These are phyloP conservation scores for Sporothrix luriei DNA, from an alignment of 2,329 filamentous ascomycete genomes.

Conservation along the genomic window DNA sequence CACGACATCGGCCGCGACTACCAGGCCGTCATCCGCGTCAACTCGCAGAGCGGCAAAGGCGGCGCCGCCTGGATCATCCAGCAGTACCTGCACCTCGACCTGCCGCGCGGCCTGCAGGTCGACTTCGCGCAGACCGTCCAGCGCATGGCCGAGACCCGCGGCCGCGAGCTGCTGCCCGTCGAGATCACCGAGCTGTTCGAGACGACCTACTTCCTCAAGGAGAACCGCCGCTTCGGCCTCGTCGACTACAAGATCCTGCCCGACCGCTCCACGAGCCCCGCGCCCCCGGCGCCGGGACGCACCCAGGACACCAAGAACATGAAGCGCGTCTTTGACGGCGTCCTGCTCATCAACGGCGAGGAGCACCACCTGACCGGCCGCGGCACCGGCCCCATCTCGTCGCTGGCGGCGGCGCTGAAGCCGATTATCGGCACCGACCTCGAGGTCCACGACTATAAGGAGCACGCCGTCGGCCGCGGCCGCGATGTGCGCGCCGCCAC, in stretches of 20 bases:
- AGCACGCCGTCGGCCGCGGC: slow-evolving; percentile 84
- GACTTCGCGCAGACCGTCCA: slow-evolving; percentile 90
- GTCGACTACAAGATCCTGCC: slow-evolving; percentile 90
- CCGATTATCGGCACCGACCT: slow-evolving; percentile 74
- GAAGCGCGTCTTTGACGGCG: slow-evolving; percentile 79
- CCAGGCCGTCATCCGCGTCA: slow-evolving; percentile 96
- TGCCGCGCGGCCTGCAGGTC: slow-evolving; percentile 88
- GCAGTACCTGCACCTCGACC: slow-evolving; percentile 83
- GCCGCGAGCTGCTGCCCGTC: slow-evolving; percentile 77
- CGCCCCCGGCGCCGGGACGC: slow-evolving; percentile 64
- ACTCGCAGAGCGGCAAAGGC: slow-evolving; percentile 93
- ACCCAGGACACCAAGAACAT: slow-evolving; percentile 77
- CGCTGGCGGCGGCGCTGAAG: slow-evolving; percentile 78
- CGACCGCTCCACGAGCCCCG: slow-evolving; percentile 76
- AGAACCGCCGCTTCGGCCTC: slow-evolving; percentile 81
- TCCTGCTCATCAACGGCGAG: slow-evolving; percentile 77
- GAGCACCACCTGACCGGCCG: slow-evolving; percentile 78
- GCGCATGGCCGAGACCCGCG: slow-evolving; percentile 73
- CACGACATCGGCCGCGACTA: slow-evolving; percentile 95
- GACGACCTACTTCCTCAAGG: slow-evolving; percentile 78
- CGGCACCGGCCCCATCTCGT: slow-evolving; percentile 89
- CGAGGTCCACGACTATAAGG: slow-evolving; percentile 93
- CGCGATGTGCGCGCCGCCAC: slow-evolving; percentile 88
- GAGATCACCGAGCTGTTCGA: slow-evolving; percentile 92
- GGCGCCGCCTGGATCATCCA: slow-evolving; percentile 94